Percentiles rank a stretch among this genome's conserved stretches.
phyloP scores from a whole-genome alignment of 2,329 filamentous ascomycete species.

The Pyrenophora tritici-repentis region DNA sequence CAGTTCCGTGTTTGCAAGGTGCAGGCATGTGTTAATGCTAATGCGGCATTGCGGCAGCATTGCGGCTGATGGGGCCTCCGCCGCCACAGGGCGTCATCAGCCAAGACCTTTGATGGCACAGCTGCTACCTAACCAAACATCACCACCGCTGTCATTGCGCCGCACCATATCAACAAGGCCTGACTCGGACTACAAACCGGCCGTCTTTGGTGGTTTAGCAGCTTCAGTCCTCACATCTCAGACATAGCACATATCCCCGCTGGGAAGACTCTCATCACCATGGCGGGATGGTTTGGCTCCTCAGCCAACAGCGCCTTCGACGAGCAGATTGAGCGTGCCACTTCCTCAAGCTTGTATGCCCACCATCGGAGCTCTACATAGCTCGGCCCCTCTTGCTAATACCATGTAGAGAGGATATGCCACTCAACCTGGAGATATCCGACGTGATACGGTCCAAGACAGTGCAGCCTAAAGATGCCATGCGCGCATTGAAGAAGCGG shows the following conservation, averaged over 20 bases:
- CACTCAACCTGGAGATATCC: slow-evolving; percentile 96
- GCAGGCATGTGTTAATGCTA: slow-evolving; percentile 4
- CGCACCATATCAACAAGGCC: not conserved
- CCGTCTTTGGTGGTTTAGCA: not conserved
- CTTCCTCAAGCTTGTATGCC: slow-evolving; percentile 82
- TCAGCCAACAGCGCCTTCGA: slow-evolving; percentile 89
- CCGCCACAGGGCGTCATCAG: slow-evolving; percentile 18
- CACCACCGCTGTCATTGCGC: slow-evolving; percentile 3
- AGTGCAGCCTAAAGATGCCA: slow-evolving; percentile 95
- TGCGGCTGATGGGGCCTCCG: slow-evolving; percentile 14
- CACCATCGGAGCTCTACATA: no score
- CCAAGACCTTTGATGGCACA: slow-evolving; percentile 9
- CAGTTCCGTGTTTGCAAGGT: slow-evolving; percentile 9
- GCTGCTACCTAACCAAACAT: slow-evolving; percentile 17
- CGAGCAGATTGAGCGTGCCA: slow-evolving; percentile 95
- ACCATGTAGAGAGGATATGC: slow-evolving; percentile 80
- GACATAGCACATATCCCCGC: not conserved
- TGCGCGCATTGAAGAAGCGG: slow-evolving; percentile 91
- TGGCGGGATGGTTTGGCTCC: slow-evolving; percentile 91
- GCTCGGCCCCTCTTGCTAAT: slow-evolving; percentile 14
- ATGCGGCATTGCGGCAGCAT: no score
- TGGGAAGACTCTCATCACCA: slow-evolving; percentile 50
- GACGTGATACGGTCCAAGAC: slow-evolving; percentile 97
- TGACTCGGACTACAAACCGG: not conserved
- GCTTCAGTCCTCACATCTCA: not conserved